phyloP scores from a whole-genome alignment of 495 filamentous ascomycete genomes.

The Schizothecium vesticola region DNA sequence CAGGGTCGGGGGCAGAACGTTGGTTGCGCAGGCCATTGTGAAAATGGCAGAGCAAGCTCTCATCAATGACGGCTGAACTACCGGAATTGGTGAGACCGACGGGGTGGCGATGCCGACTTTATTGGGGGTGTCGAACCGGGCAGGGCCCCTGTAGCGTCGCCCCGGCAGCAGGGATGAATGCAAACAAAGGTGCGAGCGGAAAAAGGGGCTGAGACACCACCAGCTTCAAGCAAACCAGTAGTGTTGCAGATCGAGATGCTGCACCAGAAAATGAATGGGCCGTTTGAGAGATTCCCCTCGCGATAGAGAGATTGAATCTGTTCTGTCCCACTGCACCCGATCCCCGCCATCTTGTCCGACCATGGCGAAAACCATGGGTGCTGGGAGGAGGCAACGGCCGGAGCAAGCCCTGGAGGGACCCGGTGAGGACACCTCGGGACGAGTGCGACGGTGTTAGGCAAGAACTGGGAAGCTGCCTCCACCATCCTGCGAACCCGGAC shows the following conservation, averaged over 20 bases:
- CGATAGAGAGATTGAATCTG: background rate
- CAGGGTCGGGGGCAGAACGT: slow-evolving; percentile 36
- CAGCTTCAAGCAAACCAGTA: background rate
- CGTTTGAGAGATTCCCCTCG: background rate
- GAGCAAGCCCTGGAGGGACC: background rate
- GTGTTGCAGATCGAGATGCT: background rate
- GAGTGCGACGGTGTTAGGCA: slow-evolving; percentile 22
- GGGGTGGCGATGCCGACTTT: slow-evolving; percentile 10
- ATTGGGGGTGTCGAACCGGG: background rate
- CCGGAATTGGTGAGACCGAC: background rate
- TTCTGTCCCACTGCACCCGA: background rate
- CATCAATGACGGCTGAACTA: background rate
- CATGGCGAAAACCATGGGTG: background rate
- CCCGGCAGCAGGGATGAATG: slow-evolving; percentile 1
- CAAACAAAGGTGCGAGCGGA: slow-evolving; percentile 3
- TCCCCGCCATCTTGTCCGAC: background rate
- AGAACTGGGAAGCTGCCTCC: background rate
- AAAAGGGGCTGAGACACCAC: slow-evolving; percentile 3
- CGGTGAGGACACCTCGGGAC: background rate
- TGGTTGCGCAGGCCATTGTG: slow-evolving; percentile 33
- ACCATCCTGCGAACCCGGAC: background rate
- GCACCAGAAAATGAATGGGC: background rate
- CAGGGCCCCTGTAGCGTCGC: slow-evolving; percentile 15
- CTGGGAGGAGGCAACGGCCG: background rate
- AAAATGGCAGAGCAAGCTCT: slow-evolving; percentile 17